These are phyloP conservation scores for Cochlearia excelsa DNA, from an alignment of 345 rosid genomes.

Conservation along the genomic window DNA sequence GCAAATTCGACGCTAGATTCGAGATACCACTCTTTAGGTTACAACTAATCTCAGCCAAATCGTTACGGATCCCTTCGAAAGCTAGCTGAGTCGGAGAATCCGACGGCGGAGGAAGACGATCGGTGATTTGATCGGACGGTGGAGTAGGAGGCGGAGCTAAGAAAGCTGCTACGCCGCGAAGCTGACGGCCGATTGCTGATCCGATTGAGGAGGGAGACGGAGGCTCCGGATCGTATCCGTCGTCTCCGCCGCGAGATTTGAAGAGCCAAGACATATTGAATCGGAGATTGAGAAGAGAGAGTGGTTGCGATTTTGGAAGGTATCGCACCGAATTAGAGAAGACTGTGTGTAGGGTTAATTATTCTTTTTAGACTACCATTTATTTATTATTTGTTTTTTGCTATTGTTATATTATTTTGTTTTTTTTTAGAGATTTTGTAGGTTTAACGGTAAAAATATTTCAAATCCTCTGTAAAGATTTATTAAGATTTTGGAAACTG, in stretches of 20 bases:
- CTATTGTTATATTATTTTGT: too few species aligned
- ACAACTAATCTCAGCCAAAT: constrained; percentile 69
- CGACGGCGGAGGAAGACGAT: constrained; percentile 15
- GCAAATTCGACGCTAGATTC: constrained; percentile 51
- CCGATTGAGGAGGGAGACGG: constrained; percentile 33
- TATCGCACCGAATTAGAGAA: too few species aligned
- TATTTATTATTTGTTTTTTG: too few species aligned
- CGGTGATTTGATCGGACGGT: not conserved
- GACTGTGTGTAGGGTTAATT: too few species aligned
- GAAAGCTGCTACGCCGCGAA: constrained; percentile 62
- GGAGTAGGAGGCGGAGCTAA: constrained; percentile 53
- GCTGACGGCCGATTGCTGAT: constrained; percentile 48
- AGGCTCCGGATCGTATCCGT: constrained; percentile 23
- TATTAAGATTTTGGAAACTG: too few species aligned
- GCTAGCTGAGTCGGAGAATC: constrained; percentile 35
- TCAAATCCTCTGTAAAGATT: too few species aligned
- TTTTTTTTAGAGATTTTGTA: too few species aligned
- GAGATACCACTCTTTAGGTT: constrained; percentile 58
- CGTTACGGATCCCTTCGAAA: constrained; percentile 57
- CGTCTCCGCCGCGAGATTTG: constrained; percentile 37
- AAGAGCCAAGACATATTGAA: constrained; percentile 58
- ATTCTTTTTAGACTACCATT: too few species aligned
- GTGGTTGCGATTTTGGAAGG: too few species aligned
- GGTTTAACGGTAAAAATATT: too few species aligned
- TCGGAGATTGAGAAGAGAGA: not conserved